Percentiles rank a stretch among this genome's conserved stretches.
Conservation (phyloP, 495 filamentous ascomycete species). For the Neohortaea acidophila region DNA sequence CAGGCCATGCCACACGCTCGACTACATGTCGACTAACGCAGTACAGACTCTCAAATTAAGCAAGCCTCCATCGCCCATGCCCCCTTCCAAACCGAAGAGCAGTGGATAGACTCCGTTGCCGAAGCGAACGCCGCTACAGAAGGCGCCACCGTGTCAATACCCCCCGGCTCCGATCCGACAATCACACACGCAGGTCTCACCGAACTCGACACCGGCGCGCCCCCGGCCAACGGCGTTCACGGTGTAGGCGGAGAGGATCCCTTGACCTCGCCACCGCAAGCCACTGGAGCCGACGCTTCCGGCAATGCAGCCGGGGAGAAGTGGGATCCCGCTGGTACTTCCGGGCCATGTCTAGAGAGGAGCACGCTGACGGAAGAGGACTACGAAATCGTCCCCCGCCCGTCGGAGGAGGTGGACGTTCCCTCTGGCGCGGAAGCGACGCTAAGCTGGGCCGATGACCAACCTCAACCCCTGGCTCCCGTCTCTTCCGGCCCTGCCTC, state of each 20-base stretch:
- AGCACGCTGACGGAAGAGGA: slow-evolving; percentile 38
- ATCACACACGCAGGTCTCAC: slow-evolving; percentile 61
- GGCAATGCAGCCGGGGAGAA: slow-evolving; percentile 37
- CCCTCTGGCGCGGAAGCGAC: slow-evolving; percentile 23
- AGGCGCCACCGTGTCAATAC: slow-evolving; percentile 23
- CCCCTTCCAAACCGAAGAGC: slow-evolving; percentile 30
- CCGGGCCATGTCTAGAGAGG: no score
- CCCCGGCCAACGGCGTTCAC: slow-evolving; percentile 22
- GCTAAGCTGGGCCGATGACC: slow-evolving; percentile 18
- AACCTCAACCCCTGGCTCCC: no score
- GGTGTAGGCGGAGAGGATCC: slow-evolving; percentile 31
- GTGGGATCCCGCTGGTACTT: slow-evolving; percentile 47
- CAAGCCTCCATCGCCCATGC: slow-evolving; percentile 38
- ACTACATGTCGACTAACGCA: slow-evolving; percentile 19
- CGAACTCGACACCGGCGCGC: slow-evolving; percentile 41
- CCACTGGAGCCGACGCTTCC: slow-evolving; percentile 32
- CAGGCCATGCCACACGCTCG: no score
- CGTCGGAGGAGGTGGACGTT: slow-evolving; percentile 58
- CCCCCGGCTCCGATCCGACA: slow-evolving; percentile 52
- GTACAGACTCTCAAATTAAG: slow-evolving; percentile 55
- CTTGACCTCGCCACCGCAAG: slow-evolving; percentile 40
- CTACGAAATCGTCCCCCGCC: slow-evolving; percentile 64
- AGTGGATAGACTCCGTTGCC: slow-evolving; percentile 33
- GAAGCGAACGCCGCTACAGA: slow-evolving; percentile 30
- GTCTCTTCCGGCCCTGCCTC: background rate